Evolutionary conservation across 2,329 filamentous ascomycete species (phyloP).

Genomic region (Ramichloridium luteum): DNA sequence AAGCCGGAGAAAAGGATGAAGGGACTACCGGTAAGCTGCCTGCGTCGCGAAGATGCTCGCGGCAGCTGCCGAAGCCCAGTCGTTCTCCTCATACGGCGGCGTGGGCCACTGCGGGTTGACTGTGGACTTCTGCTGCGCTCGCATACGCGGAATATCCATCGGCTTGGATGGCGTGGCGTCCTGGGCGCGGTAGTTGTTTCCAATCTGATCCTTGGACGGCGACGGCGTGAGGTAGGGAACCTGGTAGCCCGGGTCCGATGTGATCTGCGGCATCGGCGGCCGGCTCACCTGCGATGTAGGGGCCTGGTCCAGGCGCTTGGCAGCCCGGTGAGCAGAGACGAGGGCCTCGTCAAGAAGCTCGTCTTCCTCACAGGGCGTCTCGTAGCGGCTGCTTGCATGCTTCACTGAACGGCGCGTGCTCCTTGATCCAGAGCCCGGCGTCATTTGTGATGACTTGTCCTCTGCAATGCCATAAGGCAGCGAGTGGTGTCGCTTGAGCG

Average conservation of each 20-base stretch:
- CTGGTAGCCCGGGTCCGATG: slow-evolving; percentile 48
- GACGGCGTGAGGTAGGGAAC: slow-evolving; percentile 53
- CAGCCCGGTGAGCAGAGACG: slow-evolving; percentile 61
- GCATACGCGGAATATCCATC: slow-evolving; percentile 52
- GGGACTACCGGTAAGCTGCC: slow-evolving; percentile 30
- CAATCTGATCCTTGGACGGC: slow-evolving; percentile 72
- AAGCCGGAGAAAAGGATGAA: no score
- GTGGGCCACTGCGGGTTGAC: slow-evolving; percentile 73
- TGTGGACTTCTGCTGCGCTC: slow-evolving; percentile 37
- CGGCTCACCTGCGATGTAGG: slow-evolving; percentile 26
- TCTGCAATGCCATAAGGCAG: slow-evolving; percentile 31
- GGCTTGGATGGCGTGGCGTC: slow-evolving; percentile 56
- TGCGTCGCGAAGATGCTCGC: slow-evolving; percentile 70
- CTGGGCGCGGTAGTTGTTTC: slow-evolving; percentile 57
- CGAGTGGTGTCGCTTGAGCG: slow-evolving; percentile 39
- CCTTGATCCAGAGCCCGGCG: slow-evolving; percentile 58
- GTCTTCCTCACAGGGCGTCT: slow-evolving; percentile 91
- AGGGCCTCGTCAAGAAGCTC: slow-evolving; percentile 87
- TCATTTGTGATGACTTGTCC: slow-evolving; percentile 40
- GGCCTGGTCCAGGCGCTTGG: slow-evolving; percentile 52
- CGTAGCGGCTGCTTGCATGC: slow-evolving; percentile 68
- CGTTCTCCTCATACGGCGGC: slow-evolving; percentile 84
- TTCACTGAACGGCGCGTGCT: slow-evolving; percentile 60
- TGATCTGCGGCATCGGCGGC: slow-evolving; percentile 47
- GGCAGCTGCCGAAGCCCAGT: slow-evolving; percentile 76